Base-by-base conservation (phyloP, 768 basidiomycete species). In the Mycena belliarum region DNA sequence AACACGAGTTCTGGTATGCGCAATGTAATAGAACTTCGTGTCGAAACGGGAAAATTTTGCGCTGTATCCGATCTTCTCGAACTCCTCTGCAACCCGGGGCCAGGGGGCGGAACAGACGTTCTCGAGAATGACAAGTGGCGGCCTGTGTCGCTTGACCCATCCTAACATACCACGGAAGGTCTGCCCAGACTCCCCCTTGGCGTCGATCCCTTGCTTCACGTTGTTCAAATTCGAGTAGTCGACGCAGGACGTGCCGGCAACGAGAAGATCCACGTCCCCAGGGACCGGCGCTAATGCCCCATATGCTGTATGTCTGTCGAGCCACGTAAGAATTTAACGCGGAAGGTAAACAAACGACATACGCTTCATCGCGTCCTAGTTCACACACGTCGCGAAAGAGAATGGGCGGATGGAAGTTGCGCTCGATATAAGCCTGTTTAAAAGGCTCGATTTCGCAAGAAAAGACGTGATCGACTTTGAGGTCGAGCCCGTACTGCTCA, bases 191-290 rank as follows among this genome's bases (percentile, higher is more conserved):
- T 98, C 95, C 44, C 95, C 95, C 55, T 89, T 87, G 7, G 81
- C 93, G 45, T 93, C 86, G 28, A 98, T 91, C 32, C 85, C 88
- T 70, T 98, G 93, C 70, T 93, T 93, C 68, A 91, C 83, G 64
- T 89, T 94, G 71, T 98, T 98, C 56, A 98, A 81, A 66, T 89
- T 93, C n/a, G 95, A 97, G 65, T 96, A 97, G 69, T 97, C 95
- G 62, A 97, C 95, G 60, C 95, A 98, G 21, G 94, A 96, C 1
- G 95, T 98, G 28, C 95, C 95, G 3, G 95, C 95, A 56, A 98
- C 82, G 26, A 96, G 80, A 52, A 97, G 77, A 70, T 97, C 95
- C 26, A 93, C 91, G 61, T 95, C 86, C 14, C 93, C 93, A 0
- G 95, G 95, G 4, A 98, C 94, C 29, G 84, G 78, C 4, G 84